A percentile compares a stretch with the other conserved stretches of the same genome.
phyloP scores from a whole-genome alignment of 495 filamentous ascomycete species.

The Patellaria atrata region DNA sequence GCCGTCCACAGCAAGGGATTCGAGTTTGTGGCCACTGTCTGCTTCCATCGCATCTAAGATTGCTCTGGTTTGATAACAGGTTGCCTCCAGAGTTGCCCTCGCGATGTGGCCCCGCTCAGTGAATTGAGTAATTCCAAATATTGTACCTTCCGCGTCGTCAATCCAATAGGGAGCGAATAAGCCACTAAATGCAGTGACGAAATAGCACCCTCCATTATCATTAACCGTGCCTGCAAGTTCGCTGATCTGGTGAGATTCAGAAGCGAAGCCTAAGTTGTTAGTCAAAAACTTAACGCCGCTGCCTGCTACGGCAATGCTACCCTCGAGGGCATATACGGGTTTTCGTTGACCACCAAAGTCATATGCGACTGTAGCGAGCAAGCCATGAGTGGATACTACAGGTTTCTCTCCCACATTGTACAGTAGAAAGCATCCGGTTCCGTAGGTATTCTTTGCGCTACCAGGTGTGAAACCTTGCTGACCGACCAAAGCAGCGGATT shows the following conservation, averaged over 20 bases:
- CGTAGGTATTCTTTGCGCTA: constrained; percentile 89
- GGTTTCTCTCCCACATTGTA: constrained; percentile 88
- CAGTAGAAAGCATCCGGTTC: constrained; percentile 88
- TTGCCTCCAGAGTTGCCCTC: constrained; percentile 85
- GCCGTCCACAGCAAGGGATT: constrained; percentile 75
- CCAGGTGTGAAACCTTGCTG: constrained; percentile 83
- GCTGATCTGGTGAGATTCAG: constrained; percentile 62
- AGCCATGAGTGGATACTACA: constrained; percentile 77
- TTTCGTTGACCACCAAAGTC: constrained; percentile 60
- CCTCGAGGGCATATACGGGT: constrained; percentile 83
- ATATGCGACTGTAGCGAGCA: constrained; percentile 79
- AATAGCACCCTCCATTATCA: constrained; percentile 86
- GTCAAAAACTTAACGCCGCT: constrained; percentile 81
- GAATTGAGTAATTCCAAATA: constrained; percentile 86
- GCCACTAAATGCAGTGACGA: constrained; percentile 92
- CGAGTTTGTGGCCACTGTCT: constrained; percentile 66
- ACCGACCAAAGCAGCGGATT: constrained; percentile 82
- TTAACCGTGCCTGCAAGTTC: constrained; percentile 66
- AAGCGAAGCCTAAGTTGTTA: constrained; percentile 79
- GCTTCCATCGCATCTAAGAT: constrained; percentile 92
- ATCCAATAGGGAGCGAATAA: constrained; percentile 99
- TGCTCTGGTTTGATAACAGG: constrained; percentile 89
- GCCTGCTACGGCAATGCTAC: constrained; percentile 82
- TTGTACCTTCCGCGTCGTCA: constrained; percentile 83
- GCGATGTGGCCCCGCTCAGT: constrained; percentile 85